Conservation (phyloP, 352 stramenopile species). For the Pythium vanterpoolii region DNA sequence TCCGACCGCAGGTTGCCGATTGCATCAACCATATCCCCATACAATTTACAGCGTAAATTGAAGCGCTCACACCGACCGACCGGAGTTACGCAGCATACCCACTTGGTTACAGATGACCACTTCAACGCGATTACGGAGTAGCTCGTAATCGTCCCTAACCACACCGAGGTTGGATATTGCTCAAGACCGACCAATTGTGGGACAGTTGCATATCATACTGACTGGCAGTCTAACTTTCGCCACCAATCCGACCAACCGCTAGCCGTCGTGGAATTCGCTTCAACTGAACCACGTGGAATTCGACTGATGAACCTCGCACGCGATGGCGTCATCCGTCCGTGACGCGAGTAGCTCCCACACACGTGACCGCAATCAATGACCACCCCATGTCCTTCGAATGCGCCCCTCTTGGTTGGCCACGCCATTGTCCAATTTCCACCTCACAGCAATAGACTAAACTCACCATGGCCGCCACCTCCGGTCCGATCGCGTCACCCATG, state of each 20-base stretch:
- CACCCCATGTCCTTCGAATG: background rate
- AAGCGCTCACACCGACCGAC: slow-evolving; percentile 2
- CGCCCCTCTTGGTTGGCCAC: no score
- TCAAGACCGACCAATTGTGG: no score
- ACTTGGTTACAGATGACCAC: background rate
- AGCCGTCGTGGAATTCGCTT: background rate
- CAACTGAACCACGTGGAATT: no score
- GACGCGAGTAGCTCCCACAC: background rate
- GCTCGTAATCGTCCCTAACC: slow-evolving; percentile 6
- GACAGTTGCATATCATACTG: no score
- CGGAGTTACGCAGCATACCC: background rate
- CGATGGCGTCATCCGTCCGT: slow-evolving; percentile 12
- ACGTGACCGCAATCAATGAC: slow-evolving; percentile 13
- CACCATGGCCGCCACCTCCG: slow-evolving; percentile 3
- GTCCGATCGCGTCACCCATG: slow-evolving; percentile 16
- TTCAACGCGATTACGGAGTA: background rate
- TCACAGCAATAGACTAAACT: background rate
- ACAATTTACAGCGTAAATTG: background rate
- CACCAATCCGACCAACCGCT: slow-evolving; percentile 2
- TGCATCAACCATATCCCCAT: slow-evolving; percentile 6
- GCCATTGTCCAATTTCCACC: slow-evolving; percentile 12
- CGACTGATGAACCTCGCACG: background rate
- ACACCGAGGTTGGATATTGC: no score
- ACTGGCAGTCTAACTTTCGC: no score
- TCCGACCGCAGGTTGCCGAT: slow-evolving; percentile 10